Evolutionary conservation across 1,284 basidiomycete genomes (phyloP).

Genomic region (Phellopilus nigrolimitatus): DNA sequence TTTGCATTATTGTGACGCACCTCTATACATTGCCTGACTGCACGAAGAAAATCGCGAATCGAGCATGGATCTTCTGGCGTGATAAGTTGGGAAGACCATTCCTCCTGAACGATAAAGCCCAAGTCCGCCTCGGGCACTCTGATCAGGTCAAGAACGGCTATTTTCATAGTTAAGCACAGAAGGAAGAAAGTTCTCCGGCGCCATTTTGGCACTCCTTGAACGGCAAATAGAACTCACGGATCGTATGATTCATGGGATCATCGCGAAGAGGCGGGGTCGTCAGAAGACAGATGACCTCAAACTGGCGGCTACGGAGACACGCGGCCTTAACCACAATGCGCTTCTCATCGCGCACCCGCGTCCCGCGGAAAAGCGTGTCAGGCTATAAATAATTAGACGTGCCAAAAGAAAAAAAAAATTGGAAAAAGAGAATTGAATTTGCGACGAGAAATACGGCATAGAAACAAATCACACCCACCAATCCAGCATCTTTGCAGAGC

Average conservation of each 20-base stretch:
- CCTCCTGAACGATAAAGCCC: conserved; percentile 72
- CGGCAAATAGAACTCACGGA: conserved; percentile 46
- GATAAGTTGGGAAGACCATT: conserved; percentile 64
- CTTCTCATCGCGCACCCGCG: conserved; percentile 41
- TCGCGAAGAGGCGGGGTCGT: conserved; percentile 45
- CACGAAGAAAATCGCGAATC: conserved; percentile 47
- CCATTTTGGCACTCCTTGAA: no score
- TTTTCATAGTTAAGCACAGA: background rate
- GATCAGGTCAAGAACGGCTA: conserved; percentile 63
- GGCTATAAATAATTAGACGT: conserved; percentile 37
- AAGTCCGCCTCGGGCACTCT: conserved; percentile 47
- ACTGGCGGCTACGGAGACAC: conserved; percentile 55
- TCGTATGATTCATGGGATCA: conserved; percentile 67
- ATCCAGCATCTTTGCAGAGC: conserved; percentile 62
- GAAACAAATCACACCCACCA: conserved; percentile 45
- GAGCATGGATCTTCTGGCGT: conserved; percentile 43
- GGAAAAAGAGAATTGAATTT: background rate
- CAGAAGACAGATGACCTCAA: conserved; percentile 50
- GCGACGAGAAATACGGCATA: background rate
- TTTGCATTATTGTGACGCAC: conserved; percentile 30
- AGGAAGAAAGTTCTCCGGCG: conserved; percentile 12
- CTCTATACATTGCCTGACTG: conserved; percentile 63
- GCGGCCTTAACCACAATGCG: conserved; percentile 67
- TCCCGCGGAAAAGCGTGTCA: conserved; percentile 66
- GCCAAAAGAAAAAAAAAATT: background rate